Evolutionary conservation across 2,329 filamentous ascomycete genomes (phyloP).

Genomic region (Metarhizium guizhouense): DNA sequence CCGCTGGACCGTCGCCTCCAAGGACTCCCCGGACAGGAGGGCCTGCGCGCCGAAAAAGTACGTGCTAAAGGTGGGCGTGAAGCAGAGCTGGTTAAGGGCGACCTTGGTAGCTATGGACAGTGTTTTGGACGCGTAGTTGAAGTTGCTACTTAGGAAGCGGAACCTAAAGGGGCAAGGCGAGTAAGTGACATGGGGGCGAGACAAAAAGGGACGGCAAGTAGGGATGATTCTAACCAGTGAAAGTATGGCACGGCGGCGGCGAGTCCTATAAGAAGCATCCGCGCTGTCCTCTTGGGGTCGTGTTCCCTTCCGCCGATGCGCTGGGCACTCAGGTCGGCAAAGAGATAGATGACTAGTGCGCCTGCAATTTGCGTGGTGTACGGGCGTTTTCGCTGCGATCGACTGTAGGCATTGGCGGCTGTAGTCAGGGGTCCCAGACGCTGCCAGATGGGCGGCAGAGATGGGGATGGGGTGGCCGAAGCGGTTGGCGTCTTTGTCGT

Average conservation of each 20-base stretch:
- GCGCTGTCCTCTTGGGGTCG: constrained; percentile 57
- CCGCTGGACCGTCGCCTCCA: constrained; percentile 57
- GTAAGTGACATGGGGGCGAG: neutral
- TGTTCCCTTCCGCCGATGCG: constrained; percentile 54
- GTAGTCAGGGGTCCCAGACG: constrained; percentile 48
- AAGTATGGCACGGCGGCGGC: constrained; percentile 69
- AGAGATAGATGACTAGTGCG: constrained; percentile 68
- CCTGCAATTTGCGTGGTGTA: constrained; percentile 72
- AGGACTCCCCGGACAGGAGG: constrained; percentile 58
- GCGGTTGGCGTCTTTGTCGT: neutral
- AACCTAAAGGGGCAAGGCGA: constrained; percentile 42
- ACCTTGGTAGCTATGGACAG: constrained; percentile 71
- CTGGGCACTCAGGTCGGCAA: constrained; percentile 72
- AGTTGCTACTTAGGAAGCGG: constrained; percentile 68
- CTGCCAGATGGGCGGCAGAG: constrained; percentile 38
- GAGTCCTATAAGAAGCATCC: constrained; percentile 67
- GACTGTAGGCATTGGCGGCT: constrained; percentile 51
- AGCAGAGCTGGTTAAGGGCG: constrained; percentile 66
- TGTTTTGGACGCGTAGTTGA: constrained; percentile 71
- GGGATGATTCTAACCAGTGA: constrained; percentile 51
- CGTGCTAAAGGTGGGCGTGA: constrained; percentile 74
- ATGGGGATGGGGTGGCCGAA: neutral
- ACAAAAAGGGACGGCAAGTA: neutral
- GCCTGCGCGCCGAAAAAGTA: constrained; percentile 80
- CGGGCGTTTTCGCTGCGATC: constrained; percentile 62